Evolutionary conservation across 169 alveolate genomes (phyloP).

Genomic region (Theileria parva): DNA sequence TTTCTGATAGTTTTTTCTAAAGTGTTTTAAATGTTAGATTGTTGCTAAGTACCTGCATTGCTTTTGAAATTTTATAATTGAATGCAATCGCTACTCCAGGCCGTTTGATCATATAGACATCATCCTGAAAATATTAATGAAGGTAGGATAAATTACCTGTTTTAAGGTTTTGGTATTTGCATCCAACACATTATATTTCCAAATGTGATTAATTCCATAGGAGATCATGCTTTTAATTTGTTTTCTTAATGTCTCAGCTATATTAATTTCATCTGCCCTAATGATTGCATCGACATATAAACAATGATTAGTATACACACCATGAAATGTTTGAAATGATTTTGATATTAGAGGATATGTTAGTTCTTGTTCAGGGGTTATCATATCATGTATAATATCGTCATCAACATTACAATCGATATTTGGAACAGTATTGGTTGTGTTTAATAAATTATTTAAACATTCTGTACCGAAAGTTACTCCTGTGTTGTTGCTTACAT

Average conservation of each 20-base stretch:
- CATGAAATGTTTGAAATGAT: no score
- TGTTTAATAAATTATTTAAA: background rate
- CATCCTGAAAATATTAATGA: background rate
- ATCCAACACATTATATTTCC: slow-evolving; percentile 16
- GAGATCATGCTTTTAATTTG: no score
- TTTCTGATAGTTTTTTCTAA: background rate
- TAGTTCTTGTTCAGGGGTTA: no score
- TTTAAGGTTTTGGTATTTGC: slow-evolving; percentile 12
- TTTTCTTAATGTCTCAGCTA: no score
- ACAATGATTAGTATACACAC: no score
- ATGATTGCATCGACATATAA: no score
- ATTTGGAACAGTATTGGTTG: background rate
- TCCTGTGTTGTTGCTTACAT: no score
- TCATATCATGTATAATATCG: background rate
- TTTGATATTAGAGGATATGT: no score
- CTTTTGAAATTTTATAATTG: background rate
- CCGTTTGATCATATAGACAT: background rate
- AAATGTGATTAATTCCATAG: no score
- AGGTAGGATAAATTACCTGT: background rate
- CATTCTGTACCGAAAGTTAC: no score
- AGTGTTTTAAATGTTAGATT: background rate
- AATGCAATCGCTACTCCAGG: background rate
- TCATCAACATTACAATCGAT: background rate
- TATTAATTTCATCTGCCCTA: no score
- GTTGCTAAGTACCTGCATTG: background rate